Base-by-base conservation (phyloP, 2,329 filamentous ascomycete genomes). In the Ceratocystis cubensis region DNA sequence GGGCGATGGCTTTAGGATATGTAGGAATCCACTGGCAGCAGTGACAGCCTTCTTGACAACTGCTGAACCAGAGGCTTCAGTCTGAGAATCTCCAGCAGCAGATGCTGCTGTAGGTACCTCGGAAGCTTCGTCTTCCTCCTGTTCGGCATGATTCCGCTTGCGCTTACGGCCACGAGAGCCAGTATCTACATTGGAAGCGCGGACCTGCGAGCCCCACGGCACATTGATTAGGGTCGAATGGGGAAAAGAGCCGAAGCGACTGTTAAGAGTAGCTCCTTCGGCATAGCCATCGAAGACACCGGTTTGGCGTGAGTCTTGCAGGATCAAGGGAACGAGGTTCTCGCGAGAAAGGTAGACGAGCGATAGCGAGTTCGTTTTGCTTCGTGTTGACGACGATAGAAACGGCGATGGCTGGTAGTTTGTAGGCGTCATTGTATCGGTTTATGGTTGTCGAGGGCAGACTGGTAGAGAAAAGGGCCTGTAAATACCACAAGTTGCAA, bases 311-410 rank as follows among this genome's bases (percentile, higher is more conserved):
- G 75, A 70, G n/a, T 75, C 73, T 20, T 74, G 72, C 8, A 84
- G 74, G 45, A 78, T 73, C 44, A 85, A 73, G 5, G 71, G 73
- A 2, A 75, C 76, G 68, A 92, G 85, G 69, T 88, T 87, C 75
- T 97, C 92, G 76, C 92, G 88, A 69, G 90, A 93, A 64, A 99
- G 83, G 74, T 96, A 89, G 67, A 96, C 81, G 69, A 97, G 88
- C 30, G 91, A 89, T 57, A 97, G 83, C 2, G 82, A 81, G 71
- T 88, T 82, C 25, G 84, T 78, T 10, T 81, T 78, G 3, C 92
- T 86, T 22, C 78, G 76, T 2, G 79, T 73, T 17, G 86, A 85
- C 0, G 89, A 86, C 65, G 88, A 83, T 48, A 97, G 81, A 71
- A 99, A 97, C 0, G 91, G 88, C 8, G 92, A 96, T n/a, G 61